Conservation (phyloP, 257 asterid genomes). For the Solanum gracilifrons region DNA sequence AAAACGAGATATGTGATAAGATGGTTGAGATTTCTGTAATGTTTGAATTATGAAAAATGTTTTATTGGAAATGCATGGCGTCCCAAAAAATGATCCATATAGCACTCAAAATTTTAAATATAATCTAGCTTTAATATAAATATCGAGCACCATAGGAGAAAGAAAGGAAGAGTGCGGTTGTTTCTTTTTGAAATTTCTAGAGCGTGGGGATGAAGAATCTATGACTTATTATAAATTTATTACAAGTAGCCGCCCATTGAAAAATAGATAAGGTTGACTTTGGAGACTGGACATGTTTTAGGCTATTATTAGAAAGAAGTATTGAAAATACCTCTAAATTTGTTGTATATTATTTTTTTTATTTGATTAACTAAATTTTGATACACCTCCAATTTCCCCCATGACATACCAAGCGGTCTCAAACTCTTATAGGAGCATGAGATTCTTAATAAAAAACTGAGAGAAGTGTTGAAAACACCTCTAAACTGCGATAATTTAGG, state of each 20-base stretch:
- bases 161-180: background rate
- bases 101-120: background rate
- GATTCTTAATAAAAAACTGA: no score
- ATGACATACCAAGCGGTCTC: no score
- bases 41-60: background rate
- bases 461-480: accelerated
- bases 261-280: background rate
- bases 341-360: no score
- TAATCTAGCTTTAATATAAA: background rate
- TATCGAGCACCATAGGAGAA: accelerated
- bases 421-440: background rate
- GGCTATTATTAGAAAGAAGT: no score
- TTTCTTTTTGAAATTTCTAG: background rate
- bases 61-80: accelerated
- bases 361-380: no score
- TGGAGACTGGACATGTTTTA: background rate
- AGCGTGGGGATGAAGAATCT: background rate
- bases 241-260: background rate
- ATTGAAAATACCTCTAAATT: accelerated
- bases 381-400: accelerated
- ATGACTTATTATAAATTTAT: background rate
- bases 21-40: background rate
- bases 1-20: accelerated
- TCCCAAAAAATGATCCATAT: accelerated
- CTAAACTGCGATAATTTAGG: no score